Evolutionary conservation across 768 basidiomycete species (phyloP).

Genomic region (Hericium alpestre): DNA sequence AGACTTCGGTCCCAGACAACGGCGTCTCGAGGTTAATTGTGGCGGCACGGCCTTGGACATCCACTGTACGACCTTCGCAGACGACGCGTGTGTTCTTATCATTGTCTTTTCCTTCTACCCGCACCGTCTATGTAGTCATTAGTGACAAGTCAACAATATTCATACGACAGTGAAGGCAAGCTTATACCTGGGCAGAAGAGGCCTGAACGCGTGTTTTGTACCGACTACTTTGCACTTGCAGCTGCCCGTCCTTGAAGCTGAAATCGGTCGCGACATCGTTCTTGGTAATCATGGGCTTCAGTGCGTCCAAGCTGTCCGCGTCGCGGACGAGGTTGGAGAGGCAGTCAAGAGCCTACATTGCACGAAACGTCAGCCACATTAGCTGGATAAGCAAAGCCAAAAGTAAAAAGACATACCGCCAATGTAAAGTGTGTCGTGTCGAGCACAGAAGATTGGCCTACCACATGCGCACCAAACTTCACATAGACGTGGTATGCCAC

Average conservation of each 20-base stretch:
- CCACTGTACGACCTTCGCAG: slow-evolving; percentile 14
- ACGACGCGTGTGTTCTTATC: neutral
- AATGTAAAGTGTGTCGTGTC: too few relatives aligned
- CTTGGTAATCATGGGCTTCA: slow-evolving; percentile 33
- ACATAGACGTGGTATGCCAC: neutral
- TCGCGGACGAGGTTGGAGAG: neutral
- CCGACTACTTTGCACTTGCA: slow-evolving; percentile 29
- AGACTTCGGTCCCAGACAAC: neutral
- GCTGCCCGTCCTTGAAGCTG: slow-evolving; percentile 16
- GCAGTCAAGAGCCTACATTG: neutral
- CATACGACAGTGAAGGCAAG: too few relatives aligned
- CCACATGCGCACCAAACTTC: too few relatives aligned
- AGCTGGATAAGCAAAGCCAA: too few relatives aligned
- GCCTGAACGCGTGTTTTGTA: slow-evolving; percentile 34
- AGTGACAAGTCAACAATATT: neutral
- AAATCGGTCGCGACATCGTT: slow-evolving; percentile 30
- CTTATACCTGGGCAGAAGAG: slow-evolving; percentile 29
- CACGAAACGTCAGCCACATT: too few relatives aligned
- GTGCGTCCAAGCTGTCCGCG: slow-evolving; percentile 30
- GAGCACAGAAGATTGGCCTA: too few relatives aligned
- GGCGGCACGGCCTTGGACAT: slow-evolving; percentile 28
- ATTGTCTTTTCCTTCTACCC: neutral
- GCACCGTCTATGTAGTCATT: slow-evolving; percentile 11
- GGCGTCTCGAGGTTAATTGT: slow-evolving; percentile 17
- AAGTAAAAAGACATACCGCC: too few relatives aligned